Evolutionary conservation across 2,329 filamentous ascomycete species (phyloP).

Genomic region (Ambrosiella xylebori): DNA sequence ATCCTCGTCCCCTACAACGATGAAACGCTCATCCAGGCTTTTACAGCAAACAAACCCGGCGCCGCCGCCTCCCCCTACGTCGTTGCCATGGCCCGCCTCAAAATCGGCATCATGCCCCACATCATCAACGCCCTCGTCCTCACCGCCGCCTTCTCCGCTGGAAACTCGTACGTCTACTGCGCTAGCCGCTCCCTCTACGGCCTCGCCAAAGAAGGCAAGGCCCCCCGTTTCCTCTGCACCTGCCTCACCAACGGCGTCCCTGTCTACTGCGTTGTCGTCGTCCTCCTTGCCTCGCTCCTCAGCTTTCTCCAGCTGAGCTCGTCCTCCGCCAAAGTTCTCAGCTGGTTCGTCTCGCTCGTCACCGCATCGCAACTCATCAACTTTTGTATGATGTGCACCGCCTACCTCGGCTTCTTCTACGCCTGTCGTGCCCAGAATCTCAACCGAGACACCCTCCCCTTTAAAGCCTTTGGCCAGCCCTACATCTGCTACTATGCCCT

Average conservation of each 20-base stretch:
- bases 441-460: slow-evolving; percentile 49
- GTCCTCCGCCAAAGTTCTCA: slow-evolving; percentile 47
- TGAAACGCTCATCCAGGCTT: slow-evolving; percentile 40
- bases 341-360: slow-evolving; percentile 52
- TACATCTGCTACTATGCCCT: slow-evolving; percentile 54
- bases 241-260: slow-evolving; percentile 53
- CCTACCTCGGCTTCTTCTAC: slow-evolving; percentile 55
- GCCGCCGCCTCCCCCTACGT: slow-evolving; percentile 52
- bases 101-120: slow-evolving; percentile 46
- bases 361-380: slow-evolving; percentile 63
- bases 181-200: slow-evolving; percentile 52
- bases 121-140: slow-evolving; percentile 60
- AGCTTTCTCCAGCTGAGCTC: slow-evolving; percentile 58
- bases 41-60: slow-evolving; percentile 39
- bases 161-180: slow-evolving; percentile 48
- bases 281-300: slow-evolving; percentile 50
- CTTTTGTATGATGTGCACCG: slow-evolving; percentile 50
- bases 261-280: slow-evolving; percentile 51
- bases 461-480: slow-evolving; percentile 51
- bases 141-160: slow-evolving; percentile 35
- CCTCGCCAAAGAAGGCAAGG: slow-evolving; percentile 50
- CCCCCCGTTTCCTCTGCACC: slow-evolving; percentile 39
- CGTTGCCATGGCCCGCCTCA: slow-evolving; percentile 49
- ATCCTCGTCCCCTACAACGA: slow-evolving; percentile 57
- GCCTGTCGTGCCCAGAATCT: slow-evolving; percentile 54